Percentiles rank a stretch among this genome's conserved stretches.
These are phyloP conservation scores for Anisogramma anomala DNA, from an alignment of 2,329 filamentous ascomycete species.

Conservation along the genomic window DNA sequence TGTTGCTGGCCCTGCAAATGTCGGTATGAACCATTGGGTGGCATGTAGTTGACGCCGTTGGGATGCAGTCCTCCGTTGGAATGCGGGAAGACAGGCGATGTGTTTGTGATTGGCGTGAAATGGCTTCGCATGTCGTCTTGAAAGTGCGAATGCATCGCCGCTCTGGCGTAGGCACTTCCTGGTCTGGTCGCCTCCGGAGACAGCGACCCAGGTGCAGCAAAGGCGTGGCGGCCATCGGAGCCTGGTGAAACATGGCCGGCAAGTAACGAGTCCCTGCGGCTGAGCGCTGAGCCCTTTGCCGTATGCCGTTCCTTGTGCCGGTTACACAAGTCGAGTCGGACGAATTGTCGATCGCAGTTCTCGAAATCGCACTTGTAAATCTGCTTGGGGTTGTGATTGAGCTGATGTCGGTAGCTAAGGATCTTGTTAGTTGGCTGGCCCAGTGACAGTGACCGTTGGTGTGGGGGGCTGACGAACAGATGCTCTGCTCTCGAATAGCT, in stretches of 20 bases:
- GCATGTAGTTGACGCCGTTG: conserved; percentile 34
- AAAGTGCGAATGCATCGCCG: conserved; percentile 34
- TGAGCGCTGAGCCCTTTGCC: conserved; percentile 64
- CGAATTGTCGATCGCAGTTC: conserved; percentile 81
- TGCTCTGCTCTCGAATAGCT: conserved; percentile 95
- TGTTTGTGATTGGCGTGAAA: conserved; percentile 35
- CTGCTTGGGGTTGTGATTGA: conserved; percentile 93
- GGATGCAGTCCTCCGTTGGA: conserved; percentile 22
- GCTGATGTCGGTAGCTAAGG: conserved; percentile 67
- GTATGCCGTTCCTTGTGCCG: conserved; percentile 73
- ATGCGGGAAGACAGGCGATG: conserved; percentile 27
- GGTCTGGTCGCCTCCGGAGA: conserved; percentile 38
- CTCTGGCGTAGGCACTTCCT: conserved; percentile 30
- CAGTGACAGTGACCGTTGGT: neutral
- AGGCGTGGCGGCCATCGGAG: conserved; percentile 29
- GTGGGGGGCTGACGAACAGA: conserved; percentile 46
- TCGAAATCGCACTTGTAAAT: conserved; percentile 91
- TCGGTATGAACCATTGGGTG: conserved; percentile 28
- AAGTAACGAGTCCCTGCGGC: conserved; percentile 59
- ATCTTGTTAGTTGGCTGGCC: conserved; percentile 18
- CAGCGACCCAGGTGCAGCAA: conserved; percentile 29
- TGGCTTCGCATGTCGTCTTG: conserved; percentile 33
- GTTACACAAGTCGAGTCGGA: conserved; percentile 84
- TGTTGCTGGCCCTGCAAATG: conserved; percentile 21
- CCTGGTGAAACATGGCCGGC: conserved; percentile 33